Evolutionary conservation across 768 basidiomycete species (phyloP).

Genomic region (Crucibulum laeve): DNA sequence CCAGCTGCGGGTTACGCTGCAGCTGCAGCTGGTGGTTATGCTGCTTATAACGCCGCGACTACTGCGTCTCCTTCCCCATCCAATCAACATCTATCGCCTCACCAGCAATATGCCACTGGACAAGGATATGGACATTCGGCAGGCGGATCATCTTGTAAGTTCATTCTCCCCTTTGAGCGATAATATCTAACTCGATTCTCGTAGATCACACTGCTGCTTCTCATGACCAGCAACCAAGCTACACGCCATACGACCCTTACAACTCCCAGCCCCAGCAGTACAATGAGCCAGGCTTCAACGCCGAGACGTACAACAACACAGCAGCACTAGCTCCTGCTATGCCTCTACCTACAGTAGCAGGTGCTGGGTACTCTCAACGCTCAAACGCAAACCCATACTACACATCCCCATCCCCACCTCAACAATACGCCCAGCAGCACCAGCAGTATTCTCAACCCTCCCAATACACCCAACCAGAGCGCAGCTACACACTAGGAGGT

Average conservation of each 20-base stretch:
- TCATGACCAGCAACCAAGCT: constrained; percentile 45
- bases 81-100: constrained; percentile 29
- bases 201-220: constrained; percentile 52
- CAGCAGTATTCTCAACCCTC: too few species aligned
- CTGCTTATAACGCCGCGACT: constrained; percentile 10
- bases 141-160: constrained; percentile 53
- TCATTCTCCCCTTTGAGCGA: neutral
- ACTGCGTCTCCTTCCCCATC: constrained; percentile 23
- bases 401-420: constrained; percentile 17
- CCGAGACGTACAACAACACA: constrained; percentile 35
- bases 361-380: too few species aligned
- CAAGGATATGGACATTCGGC: constrained; percentile 50
- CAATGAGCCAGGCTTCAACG: constrained; percentile 18
- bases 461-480: constrained; percentile 36
- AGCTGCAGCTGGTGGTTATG: constrained; percentile 3
- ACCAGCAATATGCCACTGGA: constrained; percentile 23
- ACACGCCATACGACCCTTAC: constrained; percentile 51
- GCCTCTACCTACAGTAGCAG: constrained; percentile 9
- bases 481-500: constrained; percentile 55
- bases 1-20: constrained; percentile 20
- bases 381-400: constrained; percentile 21
- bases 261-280: constrained; percentile 25
- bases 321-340: constrained; percentile 11
- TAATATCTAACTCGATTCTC: constrained; percentile 5
- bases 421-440: too few species aligned